Percentiles rank a stretch among this genome's conserved stretches.
These are phyloP conservation scores for Phlyctochytrium arcticum DNA, from an alignment of 192 early-diverging fungal species.

Conservation along the genomic window DNA sequence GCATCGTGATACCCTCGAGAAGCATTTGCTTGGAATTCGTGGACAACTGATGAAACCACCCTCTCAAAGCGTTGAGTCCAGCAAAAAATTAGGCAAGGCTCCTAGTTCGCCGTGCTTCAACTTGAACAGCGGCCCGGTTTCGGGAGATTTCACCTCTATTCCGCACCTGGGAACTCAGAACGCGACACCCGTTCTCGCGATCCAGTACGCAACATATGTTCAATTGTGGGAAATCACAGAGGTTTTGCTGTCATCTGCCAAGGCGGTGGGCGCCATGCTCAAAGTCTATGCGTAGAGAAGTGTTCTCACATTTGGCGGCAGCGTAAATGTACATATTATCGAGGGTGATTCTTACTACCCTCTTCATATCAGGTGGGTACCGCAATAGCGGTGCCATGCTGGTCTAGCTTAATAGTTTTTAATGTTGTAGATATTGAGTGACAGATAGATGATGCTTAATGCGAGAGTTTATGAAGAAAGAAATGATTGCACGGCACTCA, in stretches of 20 bases:
- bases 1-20: conserved; percentile 1
- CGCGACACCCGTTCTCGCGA: background rate
- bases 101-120: background rate
- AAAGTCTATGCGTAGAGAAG: conserved; percentile 1
- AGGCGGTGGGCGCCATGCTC: conserved; percentile 10
- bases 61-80: background rate
- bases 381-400: too few relatives aligned
- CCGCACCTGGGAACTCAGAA: too few relatives aligned
- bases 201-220: conserved; percentile 15
- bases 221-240: conserved; percentile 21
- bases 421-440: too few relatives aligned
- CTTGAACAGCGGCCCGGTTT: background rate
- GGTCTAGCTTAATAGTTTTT: too few relatives aligned
- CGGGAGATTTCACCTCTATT: background rate
- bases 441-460: too few relatives aligned
- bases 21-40: conserved; percentile 11
- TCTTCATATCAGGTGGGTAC: too few relatives aligned
- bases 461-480: too few relatives aligned
- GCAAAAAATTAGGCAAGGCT: background rate
- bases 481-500: background rate
- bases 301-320: too few relatives aligned
- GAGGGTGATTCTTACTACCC: too few relatives aligned
- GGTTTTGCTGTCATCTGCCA: conserved; percentile 10
- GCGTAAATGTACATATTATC: too few relatives aligned
- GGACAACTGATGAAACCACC: background rate